Conservation (phyloP, 2,329 filamentous ascomycete species). For the Fusarium albosuccineum region DNA sequence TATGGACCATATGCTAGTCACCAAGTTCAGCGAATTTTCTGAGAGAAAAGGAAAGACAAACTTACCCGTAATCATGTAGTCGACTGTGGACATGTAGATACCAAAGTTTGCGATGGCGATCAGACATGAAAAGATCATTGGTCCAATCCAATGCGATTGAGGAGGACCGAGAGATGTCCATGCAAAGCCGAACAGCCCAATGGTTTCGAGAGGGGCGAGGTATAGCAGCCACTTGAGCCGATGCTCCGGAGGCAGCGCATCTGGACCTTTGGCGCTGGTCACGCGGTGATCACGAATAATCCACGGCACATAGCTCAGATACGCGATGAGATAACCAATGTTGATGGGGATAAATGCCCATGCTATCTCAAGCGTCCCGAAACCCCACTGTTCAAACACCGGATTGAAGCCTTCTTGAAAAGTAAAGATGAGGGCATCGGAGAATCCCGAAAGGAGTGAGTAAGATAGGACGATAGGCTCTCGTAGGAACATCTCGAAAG, state of each 20-base stretch:
- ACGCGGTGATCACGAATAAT: conserved; percentile 65
- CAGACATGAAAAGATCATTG: conserved; percentile 71
- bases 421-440: conserved; percentile 80
- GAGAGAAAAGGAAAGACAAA: not conserved
- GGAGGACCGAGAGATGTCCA: conserved; percentile 73
- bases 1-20: conserved; percentile 75
- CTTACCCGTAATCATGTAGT: conserved; percentile 68
- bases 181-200: conserved; percentile 77
- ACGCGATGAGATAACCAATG: conserved; percentile 73
- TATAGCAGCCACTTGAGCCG: conserved; percentile 74
- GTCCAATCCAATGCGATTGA: conserved; percentile 73
- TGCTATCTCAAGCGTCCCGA: conserved; percentile 66
- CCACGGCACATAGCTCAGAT: conserved; percentile 67
- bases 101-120: conserved; percentile 79
- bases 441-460: conserved; percentile 76
- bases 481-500: conserved; percentile 77
- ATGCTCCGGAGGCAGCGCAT: conserved; percentile 72
- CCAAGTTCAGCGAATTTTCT: not conserved
- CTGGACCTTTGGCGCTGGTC: conserved; percentile 61
- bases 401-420: conserved; percentile 77
- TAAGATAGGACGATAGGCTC: conserved; percentile 79
- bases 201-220: conserved; percentile 68
- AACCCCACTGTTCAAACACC: conserved; percentile 76
- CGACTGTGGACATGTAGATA: conserved; percentile 80
- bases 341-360: conserved; percentile 74